Conservation (phyloP, 1,284 basidiomycete species). For the Ganoderma sp. region DNA sequence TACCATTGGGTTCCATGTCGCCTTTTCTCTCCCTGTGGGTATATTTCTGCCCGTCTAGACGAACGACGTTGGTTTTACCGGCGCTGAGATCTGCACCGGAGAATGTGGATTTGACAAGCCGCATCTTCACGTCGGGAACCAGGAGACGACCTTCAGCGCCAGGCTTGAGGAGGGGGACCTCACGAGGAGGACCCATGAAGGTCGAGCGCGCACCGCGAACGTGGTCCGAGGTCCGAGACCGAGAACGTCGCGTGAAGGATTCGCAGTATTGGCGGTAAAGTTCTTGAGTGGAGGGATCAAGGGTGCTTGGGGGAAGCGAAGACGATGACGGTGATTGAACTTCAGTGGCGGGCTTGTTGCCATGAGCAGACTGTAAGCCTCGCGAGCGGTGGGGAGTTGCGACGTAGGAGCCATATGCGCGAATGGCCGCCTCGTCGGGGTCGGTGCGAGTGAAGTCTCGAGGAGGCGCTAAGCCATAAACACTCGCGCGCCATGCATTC, state of each 20-base stretch:
- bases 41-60: too few relatives aligned
- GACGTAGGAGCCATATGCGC: constrained; percentile 52
- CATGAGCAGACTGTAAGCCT: constrained; percentile 48
- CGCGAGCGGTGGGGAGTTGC: constrained; percentile 54
- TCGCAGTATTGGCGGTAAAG: constrained; percentile 60
- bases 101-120: constrained; percentile 38
- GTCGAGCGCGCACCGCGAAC: too few relatives aligned
- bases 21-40: too few relatives aligned
- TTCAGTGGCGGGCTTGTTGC: too few relatives aligned
- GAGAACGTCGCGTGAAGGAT: constrained; percentile 55
- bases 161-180: constrained; percentile 57
- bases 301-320: constrained; percentile 24
- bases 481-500: constrained; percentile 64
- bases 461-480: constrained; percentile 54
- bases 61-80: constrained; percentile 8
- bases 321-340: neutral
- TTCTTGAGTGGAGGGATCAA: constrained; percentile 41
- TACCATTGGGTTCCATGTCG: constrained; percentile 36
- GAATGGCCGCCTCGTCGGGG: constrained; percentile 35
- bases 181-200: constrained; percentile 34
- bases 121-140: constrained; percentile 66
- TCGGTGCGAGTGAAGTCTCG: constrained; percentile 37
- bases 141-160: constrained; percentile 69
- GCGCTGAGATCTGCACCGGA: constrained; percentile 35
- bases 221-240: constrained; percentile 45